A percentile compares a stretch with the other conserved stretches of the same genome.
phyloP scores from a whole-genome alignment of 1,284 basidiomycete genomes.

The Mycena citricolor region DNA sequence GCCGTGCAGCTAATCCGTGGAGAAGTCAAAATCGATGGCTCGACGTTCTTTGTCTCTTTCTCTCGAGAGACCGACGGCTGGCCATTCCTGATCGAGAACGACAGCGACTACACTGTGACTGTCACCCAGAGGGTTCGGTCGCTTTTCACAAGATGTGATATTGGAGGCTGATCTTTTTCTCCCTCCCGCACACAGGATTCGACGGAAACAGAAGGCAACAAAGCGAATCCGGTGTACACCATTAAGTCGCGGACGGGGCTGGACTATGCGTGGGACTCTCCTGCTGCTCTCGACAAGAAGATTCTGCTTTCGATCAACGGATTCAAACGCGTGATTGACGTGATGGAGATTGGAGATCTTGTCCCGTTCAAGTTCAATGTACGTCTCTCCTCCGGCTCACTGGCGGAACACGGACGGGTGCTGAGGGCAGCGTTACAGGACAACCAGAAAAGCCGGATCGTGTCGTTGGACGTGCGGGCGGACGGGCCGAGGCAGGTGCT shows the following conservation, averaged over 20 bases:
- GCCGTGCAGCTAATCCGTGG: constrained; percentile 69
- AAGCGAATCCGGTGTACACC: constrained; percentile 47
- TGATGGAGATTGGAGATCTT: constrained; percentile 95
- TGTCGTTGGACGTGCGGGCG: constrained; percentile 93
- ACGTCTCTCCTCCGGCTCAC: too few species aligned
- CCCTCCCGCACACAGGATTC: constrained; percentile 44
- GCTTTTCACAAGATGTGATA: too few species aligned
- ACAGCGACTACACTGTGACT: constrained; percentile 72
- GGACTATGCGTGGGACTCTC: constrained; percentile 94
- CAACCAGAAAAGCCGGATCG: constrained; percentile 53
- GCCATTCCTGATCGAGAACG: constrained; percentile 93
- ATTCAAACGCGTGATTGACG: constrained; percentile 77
- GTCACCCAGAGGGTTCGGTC: constrained; percentile 81
- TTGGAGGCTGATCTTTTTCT: too few species aligned
- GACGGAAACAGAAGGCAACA: constrained; percentile 37
- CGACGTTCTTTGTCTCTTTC: constrained; percentile 87
- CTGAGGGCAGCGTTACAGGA: constrained; percentile 44
- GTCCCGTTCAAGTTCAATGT: constrained; percentile 87
- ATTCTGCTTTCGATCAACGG: constrained; percentile 70
- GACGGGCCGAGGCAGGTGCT: constrained; percentile 87
- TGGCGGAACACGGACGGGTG: too few species aligned
- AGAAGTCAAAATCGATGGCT: constrained; percentile 83
- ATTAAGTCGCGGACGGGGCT: constrained; percentile 58
- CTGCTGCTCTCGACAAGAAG: constrained; percentile 83
- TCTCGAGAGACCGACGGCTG: constrained; percentile 71